These are phyloP conservation scores for Echinosophora koreensis DNA, from an alignment of 306 rosid species.

Conservation along the genomic window DNA sequence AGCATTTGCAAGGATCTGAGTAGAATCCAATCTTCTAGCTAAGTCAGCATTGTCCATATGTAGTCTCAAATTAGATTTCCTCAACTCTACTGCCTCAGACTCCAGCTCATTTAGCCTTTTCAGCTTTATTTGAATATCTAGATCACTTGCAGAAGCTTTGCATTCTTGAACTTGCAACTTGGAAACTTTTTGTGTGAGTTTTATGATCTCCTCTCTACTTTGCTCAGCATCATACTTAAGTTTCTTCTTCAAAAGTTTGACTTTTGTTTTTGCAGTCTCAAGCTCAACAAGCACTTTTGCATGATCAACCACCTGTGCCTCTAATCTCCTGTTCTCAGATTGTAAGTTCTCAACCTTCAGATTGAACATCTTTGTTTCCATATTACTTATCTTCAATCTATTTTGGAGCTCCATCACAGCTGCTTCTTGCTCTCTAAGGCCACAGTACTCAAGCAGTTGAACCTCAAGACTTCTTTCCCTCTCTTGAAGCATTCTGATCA, in stretches of 20 bases:
- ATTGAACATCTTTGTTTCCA: slow-evolving; percentile 83
- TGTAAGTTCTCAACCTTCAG: slow-evolving; percentile 80
- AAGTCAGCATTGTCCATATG: slow-evolving; percentile 72
- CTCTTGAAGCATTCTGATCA: slow-evolving; percentile 73
- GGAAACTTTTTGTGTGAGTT: slow-evolving; percentile 67
- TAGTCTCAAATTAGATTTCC: slow-evolving; percentile 61
- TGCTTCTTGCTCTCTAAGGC: slow-evolving; percentile 86
- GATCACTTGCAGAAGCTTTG: slow-evolving; percentile 49
- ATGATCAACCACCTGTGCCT: slow-evolving; percentile 62
- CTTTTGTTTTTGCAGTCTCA: slow-evolving; percentile 71
- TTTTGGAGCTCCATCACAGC: slow-evolving; percentile 86
- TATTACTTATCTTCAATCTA: slow-evolving; percentile 69
- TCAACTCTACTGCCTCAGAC: slow-evolving; percentile 65
- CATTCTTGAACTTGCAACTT: slow-evolving; percentile 72
- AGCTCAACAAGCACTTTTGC: slow-evolving; percentile 67
- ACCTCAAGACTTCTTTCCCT: slow-evolving; percentile 81
- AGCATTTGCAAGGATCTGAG: slow-evolving; percentile 83
- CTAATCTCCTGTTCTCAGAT: slow-evolving; percentile 71
- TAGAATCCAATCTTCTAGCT: slow-evolving; percentile 74
- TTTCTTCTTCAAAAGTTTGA: slow-evolving; percentile 75
- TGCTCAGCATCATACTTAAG: slow-evolving; percentile 76
- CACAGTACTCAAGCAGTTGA: slow-evolving; percentile 84
- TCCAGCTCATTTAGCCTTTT: slow-evolving; percentile 67
- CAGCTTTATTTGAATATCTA: slow-evolving; percentile 52
- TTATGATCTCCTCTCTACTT: slow-evolving; percentile 68